Evolutionary conservation across 768 basidiomycete species (phyloP), one percentile per base, ranked within the genome.

Genomic region (Pulveroboletus sp.): DNA sequence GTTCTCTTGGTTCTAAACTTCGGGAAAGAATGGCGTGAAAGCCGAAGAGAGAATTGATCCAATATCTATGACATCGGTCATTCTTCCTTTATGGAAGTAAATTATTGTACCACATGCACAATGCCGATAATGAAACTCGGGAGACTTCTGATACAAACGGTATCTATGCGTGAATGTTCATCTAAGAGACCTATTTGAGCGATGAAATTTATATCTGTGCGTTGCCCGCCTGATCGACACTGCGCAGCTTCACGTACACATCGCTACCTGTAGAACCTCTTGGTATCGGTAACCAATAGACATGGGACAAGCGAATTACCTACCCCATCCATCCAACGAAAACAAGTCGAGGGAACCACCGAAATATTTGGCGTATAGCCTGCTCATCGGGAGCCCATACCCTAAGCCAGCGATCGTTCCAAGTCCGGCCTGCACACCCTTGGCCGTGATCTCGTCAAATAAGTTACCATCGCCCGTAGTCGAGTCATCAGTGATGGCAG

Each of bases 351-450:
- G 73, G 5, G 85, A 85, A 16, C 91, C 92, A 10, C 91, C 90
- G 58, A 94, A 94, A 64, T 94, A 94, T 77, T 72, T 80, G 14
- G 85, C 82, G 58, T 88, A 87, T 40, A 89, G 64, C 48, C 75
- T 76, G 65, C 85, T 87, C 87, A 90, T 88, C 11, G 87, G 87
- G 45, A 90, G 69, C 1, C 92, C 92, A 55, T 93, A 94, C 2
- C 92, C 92, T 25, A 94, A 68, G 0, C 92, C 92, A 7, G 92
- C 91, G 49, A 94, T 87, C 4, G 90, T 90, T n/a, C 92, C 92
- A 60, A 93, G 71, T 13, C 88, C 89, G 9, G 81, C 82, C 62
- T 90, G 85, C 34, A 93, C 58, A 7, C 87, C 86, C 58, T 85
- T 84, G 0, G 80, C 79, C 3, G 87, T 82, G 20, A 93, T 89